These are phyloP conservation scores for Raddia guianensis DNA, from an alignment of 176 grass and related monocot genomes.

Conservation along the genomic window DNA sequence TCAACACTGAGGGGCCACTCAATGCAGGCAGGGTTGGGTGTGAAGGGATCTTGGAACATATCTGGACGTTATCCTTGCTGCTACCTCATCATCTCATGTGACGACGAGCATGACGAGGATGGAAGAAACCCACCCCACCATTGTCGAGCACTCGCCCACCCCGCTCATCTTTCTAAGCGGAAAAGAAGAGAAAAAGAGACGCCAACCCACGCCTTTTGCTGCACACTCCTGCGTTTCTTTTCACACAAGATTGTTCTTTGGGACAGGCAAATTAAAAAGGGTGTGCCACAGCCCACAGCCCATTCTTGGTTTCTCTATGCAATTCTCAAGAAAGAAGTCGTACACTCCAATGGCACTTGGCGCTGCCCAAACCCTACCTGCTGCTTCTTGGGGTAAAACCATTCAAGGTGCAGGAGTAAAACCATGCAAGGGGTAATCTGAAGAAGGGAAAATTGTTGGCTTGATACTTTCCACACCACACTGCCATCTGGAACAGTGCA, in stretches of 20 bases:
- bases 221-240: background rate
- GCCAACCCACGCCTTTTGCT: slow-evolving; percentile 22
- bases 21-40: background rate
- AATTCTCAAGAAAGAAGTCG: slow-evolving; percentile 29
- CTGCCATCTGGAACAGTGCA: slow-evolving; percentile 5
- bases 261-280: background rate
- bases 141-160: background rate
- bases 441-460: background rate
- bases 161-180: too few species aligned
- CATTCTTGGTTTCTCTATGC: background rate
- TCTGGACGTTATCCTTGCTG: background rate
- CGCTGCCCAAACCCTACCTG: background rate
- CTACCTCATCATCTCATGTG: background rate
- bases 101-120: background rate
- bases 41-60: background rate
- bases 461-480: background rate
- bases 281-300: background rate
- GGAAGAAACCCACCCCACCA: background rate
- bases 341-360: background rate
- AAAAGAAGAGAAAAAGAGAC: background rate
- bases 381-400: background rate
- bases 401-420: background rate
- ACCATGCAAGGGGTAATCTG: background rate
- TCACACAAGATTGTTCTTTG: background rate
- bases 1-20: background rate